Evolutionary conservation across 208 protist species (phyloP).

Genomic region (Leptomonas seymouri): DNA sequence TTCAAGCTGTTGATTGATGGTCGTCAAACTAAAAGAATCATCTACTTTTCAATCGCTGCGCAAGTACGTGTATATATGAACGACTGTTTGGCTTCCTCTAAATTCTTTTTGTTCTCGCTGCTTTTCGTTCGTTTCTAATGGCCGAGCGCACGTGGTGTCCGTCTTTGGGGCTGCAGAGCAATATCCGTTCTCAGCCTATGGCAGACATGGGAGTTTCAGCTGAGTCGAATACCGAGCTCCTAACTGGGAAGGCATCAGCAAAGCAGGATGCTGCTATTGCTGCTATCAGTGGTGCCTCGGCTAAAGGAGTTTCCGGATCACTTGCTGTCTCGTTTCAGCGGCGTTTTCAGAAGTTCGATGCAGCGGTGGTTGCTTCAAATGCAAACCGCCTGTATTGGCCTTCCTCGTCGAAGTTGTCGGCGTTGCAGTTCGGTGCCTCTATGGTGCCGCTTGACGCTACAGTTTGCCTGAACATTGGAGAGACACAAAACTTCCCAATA

Average conservation of each 20-base stretch:
- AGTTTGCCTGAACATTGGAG: slow-evolving; percentile 2
- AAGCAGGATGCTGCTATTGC: slow-evolving; percentile 44
- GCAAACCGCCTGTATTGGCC: slow-evolving; percentile 54
- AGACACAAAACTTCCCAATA: not conserved
- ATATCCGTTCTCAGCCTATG: not conserved
- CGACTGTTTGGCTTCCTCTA: not conserved
- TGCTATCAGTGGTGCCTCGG: slow-evolving; percentile 47
- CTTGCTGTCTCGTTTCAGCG: slow-evolving; percentile 29
- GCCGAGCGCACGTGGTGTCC: slow-evolving; percentile 27
- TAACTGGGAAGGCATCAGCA: not conserved
- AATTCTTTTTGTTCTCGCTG: not conserved
- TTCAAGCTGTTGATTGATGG: no score
- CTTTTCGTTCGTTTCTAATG: slow-evolving; percentile 6
- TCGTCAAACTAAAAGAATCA: no score
- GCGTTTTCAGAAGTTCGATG: slow-evolving; percentile 42
- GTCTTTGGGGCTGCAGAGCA: not conserved
- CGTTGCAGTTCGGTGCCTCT: not conserved
- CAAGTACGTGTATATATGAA: no score
- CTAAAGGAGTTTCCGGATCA: slow-evolving; percentile 27
- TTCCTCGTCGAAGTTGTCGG: slow-evolving; percentile 6
- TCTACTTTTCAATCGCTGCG: no score
- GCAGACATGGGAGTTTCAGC: not conserved
- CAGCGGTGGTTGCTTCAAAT: slow-evolving; percentile 59
- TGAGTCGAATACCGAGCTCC: not conserved
- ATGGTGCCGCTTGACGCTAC: not conserved